These are phyloP conservation scores for Cotoneaster glaucophyllus DNA, from an alignment of 306 rosid species.

Conservation along the genomic window DNA sequence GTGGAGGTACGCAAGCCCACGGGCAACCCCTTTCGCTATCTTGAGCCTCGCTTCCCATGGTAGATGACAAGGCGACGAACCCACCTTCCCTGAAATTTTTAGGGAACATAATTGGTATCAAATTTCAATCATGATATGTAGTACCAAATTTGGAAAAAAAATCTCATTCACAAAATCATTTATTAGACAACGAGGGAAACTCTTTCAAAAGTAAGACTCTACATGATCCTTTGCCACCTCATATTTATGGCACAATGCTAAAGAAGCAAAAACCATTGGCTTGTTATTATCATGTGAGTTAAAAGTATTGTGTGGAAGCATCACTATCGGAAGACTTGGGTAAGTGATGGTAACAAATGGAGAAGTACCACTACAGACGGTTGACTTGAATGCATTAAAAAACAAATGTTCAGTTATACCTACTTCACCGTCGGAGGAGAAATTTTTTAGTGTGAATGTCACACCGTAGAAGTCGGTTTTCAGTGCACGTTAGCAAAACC, in stretches of 20 bases:
- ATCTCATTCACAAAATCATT: not conserved
- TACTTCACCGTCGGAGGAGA: conserved; percentile 40
- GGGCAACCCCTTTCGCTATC: conserved; percentile 90
- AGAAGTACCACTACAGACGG: not conserved
- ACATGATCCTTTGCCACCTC: rapidly evolving
- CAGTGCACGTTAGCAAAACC: conserved; percentile 22
- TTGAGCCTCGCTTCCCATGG: conserved; percentile 85
- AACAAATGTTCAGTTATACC: conserved; percentile 34
- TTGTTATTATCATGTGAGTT: not conserved
- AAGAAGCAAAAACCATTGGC: not conserved
- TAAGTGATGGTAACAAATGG: not conserved
- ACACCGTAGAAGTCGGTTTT: not conserved
- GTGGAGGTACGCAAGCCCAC: conserved; percentile 84
- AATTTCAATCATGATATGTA: not conserved
- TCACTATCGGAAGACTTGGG: not conserved
- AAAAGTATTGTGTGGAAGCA: not conserved
- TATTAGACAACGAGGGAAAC: not conserved
- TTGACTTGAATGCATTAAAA: conserved; percentile 53
- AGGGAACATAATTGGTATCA: not conserved
- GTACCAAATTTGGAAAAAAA: not conserved
- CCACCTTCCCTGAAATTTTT: conserved; percentile 62
- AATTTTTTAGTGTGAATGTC: too few relatives aligned
- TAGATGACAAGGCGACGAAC: conserved; percentile 91
- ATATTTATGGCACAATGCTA: not conserved
- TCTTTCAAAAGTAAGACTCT: too few relatives aligned